Evolutionary conservation across 192 early-diverging fungal genomes (phyloP), one percentile per base, ranked within the genome.

Genomic region (Backusella tuberculispora): DNA sequence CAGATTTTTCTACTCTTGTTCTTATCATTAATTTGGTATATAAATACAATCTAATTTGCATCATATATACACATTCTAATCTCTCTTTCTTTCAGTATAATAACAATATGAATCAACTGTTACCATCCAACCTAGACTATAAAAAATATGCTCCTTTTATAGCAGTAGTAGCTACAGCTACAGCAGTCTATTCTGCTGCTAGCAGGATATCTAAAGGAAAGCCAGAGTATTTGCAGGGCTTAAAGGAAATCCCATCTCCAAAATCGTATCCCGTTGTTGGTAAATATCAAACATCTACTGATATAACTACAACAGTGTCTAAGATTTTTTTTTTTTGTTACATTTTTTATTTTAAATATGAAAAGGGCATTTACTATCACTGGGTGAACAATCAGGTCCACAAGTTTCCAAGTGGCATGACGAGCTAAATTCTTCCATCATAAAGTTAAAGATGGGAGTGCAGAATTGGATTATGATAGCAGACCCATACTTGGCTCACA

Each of bases 391-490:
- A 3, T 53, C 71, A n/a, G 41, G 53, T 0, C n/a, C 13, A 12
- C 48, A 34, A 8, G 19, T 72, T 43, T 1, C 37, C 4, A 3
- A 24, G 13, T 72, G 71, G 71, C 71, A 72, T 42, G n/a, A 72
- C 1, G 24, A 72, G 13, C 14, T 63, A 6, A 45, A 45, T 14
- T 60, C 53, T 13, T 43, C 68, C 29, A 46, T 69, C 10, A 47
- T 69, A 5, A 47, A 12, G 6, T 26, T 69, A 15, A 45, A 69
- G 14, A 69, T 69, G 68, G 71, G 71, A 24, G 53, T 63, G 5
- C 48, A 63, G 60, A 19, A 72, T 24, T 72, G 71, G 71, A 63
- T 72, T 21, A 41, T 72, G 48, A 41, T 72, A 17, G 21, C 38
- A 14, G 71, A 72, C 24, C 71, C 50, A 10, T 24, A 63, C 5